A percentile compares a stretch with the other conserved stretches of the same genome.
These are phyloP conservation scores for Trametes elegans DNA, from an alignment of 768 basidiomycete genomes.

Conservation along the genomic window DNA sequence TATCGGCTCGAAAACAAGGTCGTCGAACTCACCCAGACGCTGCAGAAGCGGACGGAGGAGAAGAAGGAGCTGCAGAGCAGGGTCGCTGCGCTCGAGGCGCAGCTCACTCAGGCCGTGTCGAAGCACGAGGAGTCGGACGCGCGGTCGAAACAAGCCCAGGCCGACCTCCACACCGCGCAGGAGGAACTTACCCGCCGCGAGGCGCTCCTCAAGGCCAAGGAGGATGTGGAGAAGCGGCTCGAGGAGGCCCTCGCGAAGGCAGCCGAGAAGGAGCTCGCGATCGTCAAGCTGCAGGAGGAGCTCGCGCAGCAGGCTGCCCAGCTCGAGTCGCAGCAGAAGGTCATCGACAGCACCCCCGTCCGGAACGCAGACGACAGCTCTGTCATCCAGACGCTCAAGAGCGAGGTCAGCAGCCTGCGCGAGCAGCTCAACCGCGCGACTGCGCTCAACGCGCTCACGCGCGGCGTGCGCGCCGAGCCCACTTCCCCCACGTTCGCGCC, in stretches of 20 bases:
- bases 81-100: conserved; percentile 77
- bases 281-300: conserved; percentile 80
- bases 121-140: conserved; percentile 86
- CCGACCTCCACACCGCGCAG: conserved; percentile 67
- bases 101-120: conserved; percentile 79
- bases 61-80: conserved; percentile 83
- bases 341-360: conserved; percentile 59
- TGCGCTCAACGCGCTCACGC: conserved; percentile 83
- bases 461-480: conserved; percentile 67
- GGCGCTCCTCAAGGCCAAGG: conserved; percentile 72
- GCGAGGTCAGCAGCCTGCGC: conserved; percentile 86
- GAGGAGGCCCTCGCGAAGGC: conserved; percentile 75
- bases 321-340: conserved; percentile 74
- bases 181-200: conserved; percentile 70
- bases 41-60: conserved; percentile 89
- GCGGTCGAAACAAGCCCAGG: conserved; percentile 69
- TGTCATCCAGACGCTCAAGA: conserved; percentile 85
- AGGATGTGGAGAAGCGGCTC: conserved; percentile 73
- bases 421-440: conserved; percentile 97
- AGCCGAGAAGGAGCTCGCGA: conserved; percentile 79
- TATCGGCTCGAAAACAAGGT: conserved; percentile 99
- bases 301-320: conserved; percentile 68
- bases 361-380: conserved; percentile 81
- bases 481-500: conserved; percentile 87
- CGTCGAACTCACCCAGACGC: conserved; percentile 91